Evolutionary conservation across 2,329 filamentous ascomycete species (phyloP).

Genomic region (Alternaria rosae): DNA sequence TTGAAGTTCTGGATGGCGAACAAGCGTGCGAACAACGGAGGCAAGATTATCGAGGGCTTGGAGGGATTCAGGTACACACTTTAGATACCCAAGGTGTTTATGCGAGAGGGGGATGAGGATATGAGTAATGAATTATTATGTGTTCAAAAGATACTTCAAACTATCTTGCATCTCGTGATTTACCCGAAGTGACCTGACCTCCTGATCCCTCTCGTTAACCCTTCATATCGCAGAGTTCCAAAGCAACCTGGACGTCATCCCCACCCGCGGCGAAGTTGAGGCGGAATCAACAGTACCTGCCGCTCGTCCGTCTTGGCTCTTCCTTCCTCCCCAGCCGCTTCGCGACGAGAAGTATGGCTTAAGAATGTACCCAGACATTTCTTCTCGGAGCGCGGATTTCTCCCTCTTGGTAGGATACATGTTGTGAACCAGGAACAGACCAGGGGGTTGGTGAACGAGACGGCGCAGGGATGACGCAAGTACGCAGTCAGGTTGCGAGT

Average conservation of each 20-base stretch:
- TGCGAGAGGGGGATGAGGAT: too few relatives aligned
- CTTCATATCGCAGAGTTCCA: background rate
- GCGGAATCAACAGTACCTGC: background rate
- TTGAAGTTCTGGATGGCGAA: conserved; percentile 49
- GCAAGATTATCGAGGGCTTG: conserved; percentile 49
- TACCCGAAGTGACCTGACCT: too few relatives aligned
- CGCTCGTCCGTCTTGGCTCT: background rate
- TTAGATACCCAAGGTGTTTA: conserved; percentile 6
- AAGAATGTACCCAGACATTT: background rate
- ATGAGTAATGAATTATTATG: background rate
- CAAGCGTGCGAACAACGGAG: conserved; percentile 48
- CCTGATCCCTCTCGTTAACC: too few relatives aligned
- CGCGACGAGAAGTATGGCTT: background rate
- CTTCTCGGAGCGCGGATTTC: background rate
- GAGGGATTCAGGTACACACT: conserved; percentile 43
- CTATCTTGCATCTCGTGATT: background rate
- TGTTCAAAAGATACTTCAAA: background rate
- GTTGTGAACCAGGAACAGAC: background rate
- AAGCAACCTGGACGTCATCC: background rate
- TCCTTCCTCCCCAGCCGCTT: background rate
- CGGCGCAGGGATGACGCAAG: background rate
- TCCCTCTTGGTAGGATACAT: background rate
- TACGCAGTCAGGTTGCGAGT: background rate
- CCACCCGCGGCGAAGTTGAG: background rate
- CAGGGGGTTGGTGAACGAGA: background rate